Evolutionary conservation across 441 rosid species (phyloP).

Genomic region (Corymbia citriodora): DNA sequence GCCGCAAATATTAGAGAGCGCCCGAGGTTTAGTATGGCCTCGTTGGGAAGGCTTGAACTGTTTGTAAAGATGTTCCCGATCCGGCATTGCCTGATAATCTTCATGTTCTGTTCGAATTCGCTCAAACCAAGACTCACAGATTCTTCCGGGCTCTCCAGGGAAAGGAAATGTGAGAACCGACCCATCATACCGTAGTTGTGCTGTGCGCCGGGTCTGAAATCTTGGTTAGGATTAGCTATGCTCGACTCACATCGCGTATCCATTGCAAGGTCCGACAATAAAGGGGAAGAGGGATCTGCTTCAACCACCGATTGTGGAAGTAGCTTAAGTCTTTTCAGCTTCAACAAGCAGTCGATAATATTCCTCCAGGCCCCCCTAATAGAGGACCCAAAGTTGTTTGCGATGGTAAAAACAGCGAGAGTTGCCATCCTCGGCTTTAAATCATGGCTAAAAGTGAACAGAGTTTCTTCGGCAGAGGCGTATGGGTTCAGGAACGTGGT

Average conservation of each 20-base stretch:
- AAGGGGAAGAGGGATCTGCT: conserved; percentile 31
- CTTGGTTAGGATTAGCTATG: conserved; percentile 23
- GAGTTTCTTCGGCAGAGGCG: conserved; percentile 83
- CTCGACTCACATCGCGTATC: conserved; percentile 33
- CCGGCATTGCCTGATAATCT: conserved; percentile 73
- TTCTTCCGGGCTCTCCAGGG: conserved; percentile 70
- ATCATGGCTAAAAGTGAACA: conserved; percentile 77
- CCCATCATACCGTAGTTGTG: conserved; percentile 39
- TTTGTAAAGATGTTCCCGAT: conserved; percentile 66
- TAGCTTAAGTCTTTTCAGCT: conserved; percentile 76
- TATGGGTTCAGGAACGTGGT: conserved; percentile 82
- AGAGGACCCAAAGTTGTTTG: conserved; percentile 72
- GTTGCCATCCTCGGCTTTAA: conserved; percentile 91
- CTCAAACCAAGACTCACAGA: conserved; percentile 66
- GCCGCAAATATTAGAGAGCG: conserved; percentile 79
- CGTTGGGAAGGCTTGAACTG: conserved; percentile 46
- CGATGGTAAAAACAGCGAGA: conserved; percentile 79
- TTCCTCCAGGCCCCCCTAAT: conserved; percentile 89
- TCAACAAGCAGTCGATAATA: conserved; percentile 76
- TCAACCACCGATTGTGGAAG: conserved; percentile 72
- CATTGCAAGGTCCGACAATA: conserved; percentile 19
- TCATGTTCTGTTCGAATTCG: conserved; percentile 78
- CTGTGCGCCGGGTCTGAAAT: conserved; percentile 23
- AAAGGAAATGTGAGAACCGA: conserved; percentile 62
- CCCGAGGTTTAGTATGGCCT: conserved; percentile 54